Evolutionary conservation across 768 basidiomycete genomes (phyloP).

Genomic region (Astraeus odoratus): DNA sequence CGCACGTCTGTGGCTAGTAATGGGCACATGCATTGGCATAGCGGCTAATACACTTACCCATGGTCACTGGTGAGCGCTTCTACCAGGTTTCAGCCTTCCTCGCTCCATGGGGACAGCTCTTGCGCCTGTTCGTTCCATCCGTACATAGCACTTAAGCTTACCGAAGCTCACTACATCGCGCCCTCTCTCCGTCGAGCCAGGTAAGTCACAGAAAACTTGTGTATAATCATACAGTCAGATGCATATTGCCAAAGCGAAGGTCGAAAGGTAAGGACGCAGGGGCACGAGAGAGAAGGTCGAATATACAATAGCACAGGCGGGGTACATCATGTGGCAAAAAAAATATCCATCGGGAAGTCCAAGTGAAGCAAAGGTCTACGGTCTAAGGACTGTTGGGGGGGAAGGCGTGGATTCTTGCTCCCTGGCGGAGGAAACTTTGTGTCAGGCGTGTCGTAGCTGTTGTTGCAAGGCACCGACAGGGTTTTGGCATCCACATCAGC

Average conservation of each 20-base stretch:
- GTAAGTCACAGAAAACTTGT: conserved; percentile 5
- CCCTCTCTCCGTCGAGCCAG: background rate
- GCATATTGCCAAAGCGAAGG: conserved; percentile 12
- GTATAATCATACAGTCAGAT: conserved; percentile 16
- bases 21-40: background rate
- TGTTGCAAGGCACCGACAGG: conserved; percentile 5
- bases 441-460: conserved; percentile 46
- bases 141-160: background rate
- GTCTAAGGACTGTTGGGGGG: conserved; percentile 31
- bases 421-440: conserved; percentile 51
- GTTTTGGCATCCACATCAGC: conserved; percentile 13
- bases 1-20: too few relatives aligned
- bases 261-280: conserved; percentile 15
- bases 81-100: too few relatives aligned
- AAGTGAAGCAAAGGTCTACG: conserved; percentile 15
- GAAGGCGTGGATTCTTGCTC: conserved; percentile 50
- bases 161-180: background rate
- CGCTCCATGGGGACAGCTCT: too few relatives aligned
- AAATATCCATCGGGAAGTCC: conserved; percentile 7
- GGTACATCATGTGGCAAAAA: conserved; percentile 11
- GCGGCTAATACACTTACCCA: background rate
- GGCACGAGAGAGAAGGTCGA: conserved; percentile 23
- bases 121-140: background rate
- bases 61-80: conserved; percentile 1
- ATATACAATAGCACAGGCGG: conserved; percentile 9